phyloP scores from a whole-genome alignment of 345 rosid species.

The Camelina neglecta region DNA sequence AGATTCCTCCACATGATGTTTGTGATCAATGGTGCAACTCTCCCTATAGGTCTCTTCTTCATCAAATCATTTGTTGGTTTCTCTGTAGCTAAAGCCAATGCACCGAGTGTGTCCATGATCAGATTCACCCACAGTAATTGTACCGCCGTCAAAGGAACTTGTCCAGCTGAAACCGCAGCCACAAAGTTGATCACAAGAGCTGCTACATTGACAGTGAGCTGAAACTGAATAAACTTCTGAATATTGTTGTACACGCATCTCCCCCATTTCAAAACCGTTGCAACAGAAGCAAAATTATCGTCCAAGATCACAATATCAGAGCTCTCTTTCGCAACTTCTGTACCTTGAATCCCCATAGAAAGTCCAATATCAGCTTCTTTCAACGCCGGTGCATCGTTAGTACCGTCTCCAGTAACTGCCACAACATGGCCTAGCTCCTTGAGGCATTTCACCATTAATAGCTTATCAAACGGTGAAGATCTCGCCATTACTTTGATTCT shows the following conservation, averaged over 20 bases:
- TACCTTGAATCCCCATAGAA: slow-evolving; percentile 82
- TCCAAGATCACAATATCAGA: slow-evolving; percentile 80
- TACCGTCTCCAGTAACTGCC: slow-evolving; percentile 77
- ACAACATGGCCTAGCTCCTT: slow-evolving; percentile 72
- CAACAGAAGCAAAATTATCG: slow-evolving; percentile 71
- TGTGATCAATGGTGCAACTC: too few species aligned
- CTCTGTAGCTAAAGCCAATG: slow-evolving; percentile 9
- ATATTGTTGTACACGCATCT: slow-evolving; percentile 24
- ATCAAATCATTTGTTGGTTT: too few species aligned
- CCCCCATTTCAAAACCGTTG: slow-evolving; percentile 75
- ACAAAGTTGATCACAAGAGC: too few species aligned
- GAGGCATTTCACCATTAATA: slow-evolving; percentile 78
- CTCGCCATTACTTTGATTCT: slow-evolving; percentile 82
- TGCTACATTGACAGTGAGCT: too few species aligned
- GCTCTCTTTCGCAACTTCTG: slow-evolving; percentile 82
- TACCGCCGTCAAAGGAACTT: slow-evolving; percentile 69
- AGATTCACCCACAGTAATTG: slow-evolving; percentile 79
- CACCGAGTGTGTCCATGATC: slow-evolving; percentile 83
- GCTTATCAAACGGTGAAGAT: slow-evolving; percentile 75
- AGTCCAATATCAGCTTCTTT: slow-evolving; percentile 81
- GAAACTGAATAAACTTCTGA: too few species aligned
- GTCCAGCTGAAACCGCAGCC: not conserved
- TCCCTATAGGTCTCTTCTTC: too few species aligned
- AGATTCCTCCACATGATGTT: too few species aligned
- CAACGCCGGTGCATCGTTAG: slow-evolving; percentile 79